Percentiles rank a stretch among this genome's conserved stretches.
These are phyloP conservation scores for Lentinula sp. DNA, from an alignment of 768 basidiomycete genomes.

Conservation along the genomic window DNA sequence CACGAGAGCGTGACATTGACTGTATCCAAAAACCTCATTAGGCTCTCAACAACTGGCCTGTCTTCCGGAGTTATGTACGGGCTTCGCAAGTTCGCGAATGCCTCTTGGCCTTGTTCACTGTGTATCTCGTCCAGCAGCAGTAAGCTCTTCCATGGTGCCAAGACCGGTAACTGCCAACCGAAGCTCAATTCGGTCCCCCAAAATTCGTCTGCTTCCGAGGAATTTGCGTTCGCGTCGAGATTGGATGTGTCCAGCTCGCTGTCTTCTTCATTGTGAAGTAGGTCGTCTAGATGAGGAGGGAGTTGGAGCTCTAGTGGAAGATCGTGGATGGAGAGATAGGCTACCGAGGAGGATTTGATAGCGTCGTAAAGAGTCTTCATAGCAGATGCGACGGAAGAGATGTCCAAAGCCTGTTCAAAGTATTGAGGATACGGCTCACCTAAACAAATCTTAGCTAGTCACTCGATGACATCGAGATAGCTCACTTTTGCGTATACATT, in stretches of 20 bases:
- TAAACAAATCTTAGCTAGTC: constrained; percentile 20
- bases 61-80: constrained; percentile 62
- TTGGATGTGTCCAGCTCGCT: constrained; percentile 45
- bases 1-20: constrained; percentile 75
- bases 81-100: constrained; percentile 52
- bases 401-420: constrained; percentile 49
- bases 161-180: constrained; percentile 67
- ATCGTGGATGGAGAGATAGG: constrained; percentile 71
- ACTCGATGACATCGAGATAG: not conserved
- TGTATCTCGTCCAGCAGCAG: constrained; percentile 53
- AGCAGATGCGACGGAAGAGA: constrained; percentile 70
- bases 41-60: constrained; percentile 58
- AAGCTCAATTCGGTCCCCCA: constrained; percentile 69
- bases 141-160: constrained; percentile 91
- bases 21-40: constrained; percentile 70
- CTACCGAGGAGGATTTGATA: constrained; percentile 69
- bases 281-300: constrained; percentile 69
- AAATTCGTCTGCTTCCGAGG: constrained; percentile 36
- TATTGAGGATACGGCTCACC: constrained; percentile 58
- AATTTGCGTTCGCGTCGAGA: constrained; percentile 34
- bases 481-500: constrained; percentile 58
- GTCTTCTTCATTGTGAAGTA: constrained; percentile 64
- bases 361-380: constrained; percentile 78
- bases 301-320: constrained; percentile 84
- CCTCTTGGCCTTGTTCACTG: constrained; percentile 46